Evolutionary conservation across 2,329 filamentous ascomycete genomes (phyloP).

Genomic region (Fusarium subtropicale): DNA sequence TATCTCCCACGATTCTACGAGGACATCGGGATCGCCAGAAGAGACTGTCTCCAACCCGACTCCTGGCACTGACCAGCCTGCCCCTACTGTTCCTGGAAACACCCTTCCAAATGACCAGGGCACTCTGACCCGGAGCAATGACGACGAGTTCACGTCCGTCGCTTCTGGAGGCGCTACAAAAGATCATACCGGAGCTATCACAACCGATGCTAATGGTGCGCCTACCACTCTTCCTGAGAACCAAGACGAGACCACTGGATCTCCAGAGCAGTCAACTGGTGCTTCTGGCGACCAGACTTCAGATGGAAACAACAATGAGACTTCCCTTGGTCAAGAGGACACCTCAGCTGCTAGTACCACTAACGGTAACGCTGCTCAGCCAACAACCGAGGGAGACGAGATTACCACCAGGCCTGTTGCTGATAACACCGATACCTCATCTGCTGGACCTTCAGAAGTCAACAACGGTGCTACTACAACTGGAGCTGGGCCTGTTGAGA

Average conservation of each 20-base stretch:
- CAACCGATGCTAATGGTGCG: neutral
- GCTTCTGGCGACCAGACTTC: neutral
- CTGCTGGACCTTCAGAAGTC: neutral
- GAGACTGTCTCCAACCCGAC: neutral
- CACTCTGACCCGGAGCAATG: neutral
- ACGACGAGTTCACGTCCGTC: neutral
- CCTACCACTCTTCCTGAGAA: neutral
- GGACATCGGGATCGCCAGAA: neutral
- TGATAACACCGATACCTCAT: neutral
- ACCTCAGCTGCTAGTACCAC: neutral
- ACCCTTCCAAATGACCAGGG: neutral
- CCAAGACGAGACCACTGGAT: neutral
- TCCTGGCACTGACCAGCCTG: neutral
- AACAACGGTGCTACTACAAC: neutral
- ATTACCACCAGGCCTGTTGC: neutral
- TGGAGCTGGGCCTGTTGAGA: neutral
- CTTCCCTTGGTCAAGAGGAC: neutral
- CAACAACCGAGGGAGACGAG: neutral
- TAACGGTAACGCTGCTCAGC: neutral
- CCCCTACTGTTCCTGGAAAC: neutral
- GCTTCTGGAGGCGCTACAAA: neutral
- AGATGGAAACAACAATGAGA: neutral
- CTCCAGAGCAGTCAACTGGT: neutral
- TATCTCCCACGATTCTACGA: neutral
- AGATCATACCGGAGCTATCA: neutral